phyloP scores from a whole-genome alignment of 2,329 filamentous ascomycete species.

The Colletotrichum sp. region DNA sequence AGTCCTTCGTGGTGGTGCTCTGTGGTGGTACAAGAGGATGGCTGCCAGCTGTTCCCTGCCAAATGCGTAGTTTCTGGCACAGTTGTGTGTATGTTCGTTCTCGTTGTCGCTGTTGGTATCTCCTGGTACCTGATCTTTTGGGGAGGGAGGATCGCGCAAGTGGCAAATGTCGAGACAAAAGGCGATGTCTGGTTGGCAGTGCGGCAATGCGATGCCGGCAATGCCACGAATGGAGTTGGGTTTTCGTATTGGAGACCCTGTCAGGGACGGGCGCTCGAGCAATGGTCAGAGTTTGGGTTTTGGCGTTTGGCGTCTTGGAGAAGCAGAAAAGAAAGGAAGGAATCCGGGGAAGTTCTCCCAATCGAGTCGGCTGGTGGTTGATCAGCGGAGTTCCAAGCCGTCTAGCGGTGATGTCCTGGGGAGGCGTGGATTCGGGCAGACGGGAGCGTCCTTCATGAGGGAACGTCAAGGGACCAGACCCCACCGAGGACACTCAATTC shows the following conservation, averaged over 20 bases:
- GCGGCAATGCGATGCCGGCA: not conserved
- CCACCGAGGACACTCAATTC: not conserved
- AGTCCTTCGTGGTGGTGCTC: not conserved
- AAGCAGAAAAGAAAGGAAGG: not conserved
- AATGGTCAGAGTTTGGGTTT: not conserved
- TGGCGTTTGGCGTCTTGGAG: not conserved
- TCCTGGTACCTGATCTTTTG: not conserved
- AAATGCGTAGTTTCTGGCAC: not conserved
- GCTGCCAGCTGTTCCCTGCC: not conserved
- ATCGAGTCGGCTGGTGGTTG: constrained; percentile 2
- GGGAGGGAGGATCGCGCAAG: not conserved
- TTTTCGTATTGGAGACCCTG: not conserved
- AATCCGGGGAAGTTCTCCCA: constrained; percentile 11
- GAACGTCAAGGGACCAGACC: not conserved
- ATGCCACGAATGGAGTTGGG: not conserved
- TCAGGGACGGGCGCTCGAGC: not conserved
- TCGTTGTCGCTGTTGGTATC: not conserved
- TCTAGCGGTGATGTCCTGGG: not conserved
- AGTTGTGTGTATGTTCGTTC: not conserved
- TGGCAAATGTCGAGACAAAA: not conserved
- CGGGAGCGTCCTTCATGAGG: not conserved
- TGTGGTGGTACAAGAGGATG: not conserved
- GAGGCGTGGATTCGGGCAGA: not conserved
- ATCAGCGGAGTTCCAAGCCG: constrained; percentile 8
- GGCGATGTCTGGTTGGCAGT: not conserved